phyloP scores from a whole-genome alignment of 2,329 filamentous ascomycete genomes.

The Colletotrichum incanum region DNA sequence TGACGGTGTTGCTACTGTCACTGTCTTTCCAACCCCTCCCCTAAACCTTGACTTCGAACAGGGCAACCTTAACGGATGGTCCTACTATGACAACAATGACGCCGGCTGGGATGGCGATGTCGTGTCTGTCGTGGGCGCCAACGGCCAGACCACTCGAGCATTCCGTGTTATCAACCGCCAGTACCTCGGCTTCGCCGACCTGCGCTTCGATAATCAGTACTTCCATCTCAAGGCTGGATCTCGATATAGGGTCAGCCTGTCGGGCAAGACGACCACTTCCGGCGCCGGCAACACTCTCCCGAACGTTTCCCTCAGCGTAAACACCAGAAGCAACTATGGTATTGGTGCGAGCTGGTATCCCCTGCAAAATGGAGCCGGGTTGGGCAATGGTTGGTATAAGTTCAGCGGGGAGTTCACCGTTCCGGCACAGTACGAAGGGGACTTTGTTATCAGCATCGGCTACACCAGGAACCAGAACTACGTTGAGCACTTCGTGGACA shows the following conservation, averaged over 20 bases:
- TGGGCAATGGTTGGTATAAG: neutral
- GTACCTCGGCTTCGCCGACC: neutral
- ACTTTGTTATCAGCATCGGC: neutral
- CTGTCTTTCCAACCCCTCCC: neutral
- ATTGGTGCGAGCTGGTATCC: neutral
- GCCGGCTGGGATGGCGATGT: slow-evolving; percentile 1
- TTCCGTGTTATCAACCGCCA: neutral
- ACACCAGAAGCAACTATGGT: neutral
- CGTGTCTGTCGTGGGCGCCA: neutral
- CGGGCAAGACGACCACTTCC: neutral
- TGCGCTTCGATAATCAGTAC: neutral
- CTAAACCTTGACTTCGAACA: neutral
- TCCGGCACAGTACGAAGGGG: neutral
- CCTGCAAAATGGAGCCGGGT: neutral
- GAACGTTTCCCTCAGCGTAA: neutral
- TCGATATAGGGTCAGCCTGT: neutral
- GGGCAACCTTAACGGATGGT: slow-evolving; percentile 5
- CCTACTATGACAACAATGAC: slow-evolving; percentile 7
- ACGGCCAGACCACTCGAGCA: neutral
- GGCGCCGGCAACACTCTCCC: neutral
- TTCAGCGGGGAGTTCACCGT: neutral
- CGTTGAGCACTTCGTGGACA: neutral
- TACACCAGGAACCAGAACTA: neutral
- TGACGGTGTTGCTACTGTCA: neutral
- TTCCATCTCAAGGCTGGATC: neutral